Evolutionary conservation across 2,329 filamentous ascomycete species (phyloP).

Genomic region (Diaporthe capsici): DNA sequence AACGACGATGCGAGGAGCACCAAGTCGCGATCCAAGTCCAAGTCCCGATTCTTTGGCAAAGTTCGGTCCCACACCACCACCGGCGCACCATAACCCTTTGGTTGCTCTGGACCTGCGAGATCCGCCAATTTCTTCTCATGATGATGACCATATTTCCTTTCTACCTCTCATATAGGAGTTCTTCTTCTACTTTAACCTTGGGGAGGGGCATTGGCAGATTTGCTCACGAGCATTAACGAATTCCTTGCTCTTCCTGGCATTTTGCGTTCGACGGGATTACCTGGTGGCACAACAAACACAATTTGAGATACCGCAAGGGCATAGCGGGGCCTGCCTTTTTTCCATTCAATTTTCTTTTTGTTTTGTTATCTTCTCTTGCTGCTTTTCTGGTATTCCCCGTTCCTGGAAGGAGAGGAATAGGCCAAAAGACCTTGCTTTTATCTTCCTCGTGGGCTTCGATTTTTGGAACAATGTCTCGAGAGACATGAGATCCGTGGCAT

Average conservation of each 20-base stretch:
- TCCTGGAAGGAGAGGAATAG: constrained; percentile 11
- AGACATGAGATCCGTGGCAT: constrained; percentile 10
- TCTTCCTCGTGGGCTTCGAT: constrained; percentile 15
- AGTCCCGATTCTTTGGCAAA: constrained; percentile 74
- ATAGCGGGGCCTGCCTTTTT: constrained; percentile 41
- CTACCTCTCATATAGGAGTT: constrained; percentile 38
- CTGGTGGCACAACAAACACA: constrained; percentile 32
- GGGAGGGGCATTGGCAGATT: constrained; percentile 36
- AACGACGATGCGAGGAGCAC: constrained; percentile 67
- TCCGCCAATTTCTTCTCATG: constrained; percentile 27
- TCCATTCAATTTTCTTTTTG: constrained; percentile 1
- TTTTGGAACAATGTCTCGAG: constrained; percentile 7
- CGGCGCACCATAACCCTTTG: constrained; percentile 37
- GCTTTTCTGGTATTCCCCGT: constrained; percentile 11
- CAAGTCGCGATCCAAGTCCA: constrained; percentile 79
- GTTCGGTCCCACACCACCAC: constrained; percentile 42
- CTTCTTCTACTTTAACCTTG: constrained; percentile 14
- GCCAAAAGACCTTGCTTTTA: constrained; percentile 9
- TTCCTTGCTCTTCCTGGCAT: constrained; percentile 39
- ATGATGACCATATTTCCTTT: constrained; percentile 39
- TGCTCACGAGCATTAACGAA: constrained; percentile 40
- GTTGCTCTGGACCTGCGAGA: background rate
- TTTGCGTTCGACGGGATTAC: constrained; percentile 40
- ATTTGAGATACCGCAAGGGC: constrained; percentile 42
- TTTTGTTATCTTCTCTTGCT: constrained; percentile 12